Evolutionary conservation across 2,329 filamentous ascomycete genomes (phyloP).

Genomic region (Verticillium nonalfalfae): DNA sequence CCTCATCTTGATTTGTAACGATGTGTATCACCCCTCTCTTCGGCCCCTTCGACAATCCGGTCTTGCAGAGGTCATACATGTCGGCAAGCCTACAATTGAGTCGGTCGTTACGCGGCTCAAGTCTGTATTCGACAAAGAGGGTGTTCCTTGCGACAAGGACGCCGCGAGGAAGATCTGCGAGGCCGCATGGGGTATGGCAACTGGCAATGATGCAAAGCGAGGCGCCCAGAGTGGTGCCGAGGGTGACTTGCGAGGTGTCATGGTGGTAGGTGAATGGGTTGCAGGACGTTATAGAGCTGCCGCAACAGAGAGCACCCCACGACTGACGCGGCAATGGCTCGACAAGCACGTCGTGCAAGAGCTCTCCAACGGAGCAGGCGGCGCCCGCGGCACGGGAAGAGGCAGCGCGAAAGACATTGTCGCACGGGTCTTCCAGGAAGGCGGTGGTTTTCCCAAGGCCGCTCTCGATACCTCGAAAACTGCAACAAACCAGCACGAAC

Average conservation of each 20-base stretch:
- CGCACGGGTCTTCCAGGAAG: constrained; percentile 70
- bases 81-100: constrained; percentile 82
- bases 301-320: constrained; percentile 26
- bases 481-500: constrained; percentile 37
- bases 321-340: constrained; percentile 69
- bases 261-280: constrained; percentile 86
- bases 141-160: constrained; percentile 81
- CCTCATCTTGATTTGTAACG: constrained; percentile 92
- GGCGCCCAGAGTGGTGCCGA: constrained; percentile 63
- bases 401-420: constrained; percentile 71
- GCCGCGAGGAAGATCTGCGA: constrained; percentile 81
- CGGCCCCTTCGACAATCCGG: constrained; percentile 78
- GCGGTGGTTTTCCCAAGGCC: constrained; percentile 67
- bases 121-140: constrained; percentile 80
- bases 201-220: constrained; percentile 61
- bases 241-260: constrained; percentile 72
- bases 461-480: constrained; percentile 26
- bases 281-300: constrained; percentile 60
- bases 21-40: constrained; percentile 87
- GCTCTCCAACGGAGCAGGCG: constrained; percentile 63
- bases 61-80: constrained; percentile 84
- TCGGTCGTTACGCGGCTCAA: constrained; percentile 79
- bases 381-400: constrained; percentile 63
- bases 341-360: constrained; percentile 65
- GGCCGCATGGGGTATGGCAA: constrained; percentile 72